These are phyloP conservation scores for Scleromitrula shiraiana DNA, from an alignment of 2,329 filamentous ascomycete genomes.

Conservation along the genomic window DNA sequence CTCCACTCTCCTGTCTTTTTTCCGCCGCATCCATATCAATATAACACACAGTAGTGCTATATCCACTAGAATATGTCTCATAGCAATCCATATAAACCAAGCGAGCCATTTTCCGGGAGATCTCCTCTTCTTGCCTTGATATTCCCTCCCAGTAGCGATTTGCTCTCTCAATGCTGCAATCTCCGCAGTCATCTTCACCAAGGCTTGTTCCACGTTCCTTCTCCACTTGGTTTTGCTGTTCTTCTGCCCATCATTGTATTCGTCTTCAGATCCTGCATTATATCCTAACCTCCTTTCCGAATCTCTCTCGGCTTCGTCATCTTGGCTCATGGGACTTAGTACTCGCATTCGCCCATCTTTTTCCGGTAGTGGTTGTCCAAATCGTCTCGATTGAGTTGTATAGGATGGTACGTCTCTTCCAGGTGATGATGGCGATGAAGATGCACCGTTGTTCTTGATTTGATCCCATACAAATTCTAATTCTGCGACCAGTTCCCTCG, in stretches of 20 bases:
- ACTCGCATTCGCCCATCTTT: conserved; percentile 56
- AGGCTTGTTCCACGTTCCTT: conserved; percentile 71
- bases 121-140: conserved; percentile 56
- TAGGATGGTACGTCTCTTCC: conserved; percentile 32
- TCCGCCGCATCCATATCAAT: conserved; percentile 63
- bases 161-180: conserved; percentile 89
- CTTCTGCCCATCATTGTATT: conserved; percentile 32
- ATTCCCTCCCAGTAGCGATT: conserved; percentile 68
- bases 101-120: conserved; percentile 61
- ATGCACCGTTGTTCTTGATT: conserved; percentile 77
- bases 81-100: conserved; percentile 59
- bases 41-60: conserved; percentile 56
- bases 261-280: conserved; percentile 38
- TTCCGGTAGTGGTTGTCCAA: conserved; percentile 40
- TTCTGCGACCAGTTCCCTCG: conserved; percentile 79
- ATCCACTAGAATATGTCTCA: conserved; percentile 71
- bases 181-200: conserved; percentile 86
- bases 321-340: conserved; percentile 79
- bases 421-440: conserved; percentile 51
- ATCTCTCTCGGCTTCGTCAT: conserved; percentile 57
- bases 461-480: conserved; percentile 99
- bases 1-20: conserved; percentile 63
- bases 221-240: conserved; percentile 58
- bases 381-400: conserved; percentile 32
- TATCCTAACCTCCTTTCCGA: conserved; percentile 36